A percentile compares a stretch with the other conserved stretches of the same genome.
Evolutionary conservation across 139 green algal genomes (phyloP).

Genomic region (Chlorella ohadii): DNA sequence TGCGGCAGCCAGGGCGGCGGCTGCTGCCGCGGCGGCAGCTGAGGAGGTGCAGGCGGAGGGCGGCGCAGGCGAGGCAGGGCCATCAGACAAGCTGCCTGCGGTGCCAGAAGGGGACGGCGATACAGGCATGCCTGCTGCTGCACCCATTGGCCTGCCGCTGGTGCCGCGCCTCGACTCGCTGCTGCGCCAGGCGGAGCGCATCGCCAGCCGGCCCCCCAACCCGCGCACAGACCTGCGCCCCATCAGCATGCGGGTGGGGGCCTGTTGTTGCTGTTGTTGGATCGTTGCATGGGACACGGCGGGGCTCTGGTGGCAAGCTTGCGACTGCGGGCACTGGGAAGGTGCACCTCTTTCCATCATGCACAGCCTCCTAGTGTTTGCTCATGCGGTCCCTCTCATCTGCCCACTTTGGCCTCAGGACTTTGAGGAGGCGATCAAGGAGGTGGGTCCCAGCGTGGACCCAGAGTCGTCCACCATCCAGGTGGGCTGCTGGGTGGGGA

Average conservation of each 20-base stretch:
- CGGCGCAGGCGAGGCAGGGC: not conserved
- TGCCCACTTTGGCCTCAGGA: no score
- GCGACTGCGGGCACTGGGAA: not conserved
- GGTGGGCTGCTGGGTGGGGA: no score
- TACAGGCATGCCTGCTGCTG: no score
- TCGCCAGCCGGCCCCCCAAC: not conserved
- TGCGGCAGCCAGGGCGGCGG: not conserved
- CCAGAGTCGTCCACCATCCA: constrained; percentile 32
- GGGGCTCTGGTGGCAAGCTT: no score
- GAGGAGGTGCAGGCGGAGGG: not conserved
- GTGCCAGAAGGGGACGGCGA: not conserved
- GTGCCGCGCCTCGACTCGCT: constrained; percentile 26
- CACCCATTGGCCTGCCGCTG: not conserved
- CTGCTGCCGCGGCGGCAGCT: not conserved
- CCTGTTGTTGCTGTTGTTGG: not conserved
- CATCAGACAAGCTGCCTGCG: not conserved
- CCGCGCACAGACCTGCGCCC: constrained; percentile 13
- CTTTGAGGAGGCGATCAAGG: constrained; percentile 42
- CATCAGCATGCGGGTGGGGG: constrained; percentile 25
- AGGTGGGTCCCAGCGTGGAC: constrained; percentile 45
- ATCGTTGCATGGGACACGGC: no score
- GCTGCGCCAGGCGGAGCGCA: constrained; percentile 26
- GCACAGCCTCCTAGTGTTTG: no score
- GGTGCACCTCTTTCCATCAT: no score
- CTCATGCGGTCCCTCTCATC: no score